Evolutionary conservation across 176 grass and related monocot genomes (phyloP).

Genomic region (Echinochloa phyllopogon): DNA sequence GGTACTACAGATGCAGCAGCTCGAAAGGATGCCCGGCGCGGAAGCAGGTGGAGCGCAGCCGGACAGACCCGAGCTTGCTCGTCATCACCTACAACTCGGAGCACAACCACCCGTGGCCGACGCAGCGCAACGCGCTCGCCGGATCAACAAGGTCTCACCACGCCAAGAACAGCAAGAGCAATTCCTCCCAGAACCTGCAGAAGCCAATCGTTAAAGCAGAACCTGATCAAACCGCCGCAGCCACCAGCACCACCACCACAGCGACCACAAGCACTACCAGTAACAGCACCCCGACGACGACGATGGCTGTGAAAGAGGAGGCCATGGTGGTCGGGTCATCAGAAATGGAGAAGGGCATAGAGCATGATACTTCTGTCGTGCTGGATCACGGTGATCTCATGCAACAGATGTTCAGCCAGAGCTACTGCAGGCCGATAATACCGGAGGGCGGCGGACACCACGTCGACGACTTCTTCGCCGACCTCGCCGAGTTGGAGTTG

Average conservation of each 20-base stretch:
- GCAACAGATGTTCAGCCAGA: conserved; percentile 67
- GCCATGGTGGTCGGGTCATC: conserved; percentile 29
- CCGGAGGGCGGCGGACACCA: conserved; percentile 60
- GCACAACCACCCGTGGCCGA: conserved; percentile 99
- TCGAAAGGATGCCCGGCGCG: conserved; percentile 95
- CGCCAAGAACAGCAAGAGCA: conserved; percentile 67
- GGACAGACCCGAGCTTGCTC: conserved; percentile 91
- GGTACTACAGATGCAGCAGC: conserved; percentile 98
- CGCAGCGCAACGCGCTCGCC: conserved; percentile 92
- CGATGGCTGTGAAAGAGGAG: conserved; percentile 57
- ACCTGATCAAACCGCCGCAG: conserved; percentile 23
- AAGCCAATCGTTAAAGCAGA: conserved; percentile 53
- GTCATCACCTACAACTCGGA: conserved; percentile 99
- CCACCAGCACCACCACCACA: conserved; percentile 17
- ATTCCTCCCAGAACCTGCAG: conserved; percentile 29
- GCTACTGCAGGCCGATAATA: conserved; percentile 68
- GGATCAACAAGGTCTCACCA: conserved; percentile 80
- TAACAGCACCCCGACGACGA: background rate
- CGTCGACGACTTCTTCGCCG: conserved; percentile 84
- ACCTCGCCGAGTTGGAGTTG: conserved; percentile 79
- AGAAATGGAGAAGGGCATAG: conserved; percentile 57
- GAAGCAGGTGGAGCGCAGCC: conserved; percentile 97
- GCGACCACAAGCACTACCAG: conserved; percentile 21
- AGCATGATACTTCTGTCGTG: conserved; percentile 1
- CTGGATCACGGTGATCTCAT: conserved; percentile 57